Conservation (phyloP, 306 rosid species). For the Vicia sativa region DNA sequence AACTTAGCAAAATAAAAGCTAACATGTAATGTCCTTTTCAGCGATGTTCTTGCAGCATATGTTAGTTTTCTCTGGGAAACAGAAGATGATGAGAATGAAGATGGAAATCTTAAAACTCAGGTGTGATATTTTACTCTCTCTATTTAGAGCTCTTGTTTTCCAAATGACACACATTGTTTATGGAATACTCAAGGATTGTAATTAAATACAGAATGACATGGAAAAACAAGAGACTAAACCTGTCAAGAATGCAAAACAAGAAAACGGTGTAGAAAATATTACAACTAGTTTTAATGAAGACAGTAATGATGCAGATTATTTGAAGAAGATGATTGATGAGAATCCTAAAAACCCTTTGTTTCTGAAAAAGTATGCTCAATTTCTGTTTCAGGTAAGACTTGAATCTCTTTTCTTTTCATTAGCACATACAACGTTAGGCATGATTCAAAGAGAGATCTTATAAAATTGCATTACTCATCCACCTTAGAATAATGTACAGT, state of each 20-base stretch:
- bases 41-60: conserved; percentile 79
- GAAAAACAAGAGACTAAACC: conserved; percentile 32
- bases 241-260: conserved; percentile 37
- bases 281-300: conserved; percentile 33
- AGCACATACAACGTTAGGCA: no score
- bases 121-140: conserved; percentile 33
- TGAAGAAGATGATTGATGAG: conserved; percentile 59
- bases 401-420: background rate
- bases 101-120: conserved; percentile 45
- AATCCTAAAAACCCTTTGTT: conserved; percentile 61
- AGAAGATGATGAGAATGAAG: conserved; percentile 48
- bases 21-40: conserved; percentile 45
- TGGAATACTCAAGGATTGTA: conserved; percentile 34
- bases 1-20: conserved; percentile 33
- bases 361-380: conserved; percentile 72
- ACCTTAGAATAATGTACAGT: conserved; percentile 48
- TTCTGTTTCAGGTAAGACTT: conserved; percentile 68
- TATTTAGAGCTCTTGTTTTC: background rate
- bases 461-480: conserved; percentile 1
- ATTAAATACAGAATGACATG: conserved; percentile 48
- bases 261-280: conserved; percentile 29
- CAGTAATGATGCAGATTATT: conserved; percentile 46
- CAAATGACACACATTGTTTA: conserved; percentile 17
- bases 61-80: conserved; percentile 86
- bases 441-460: conserved; percentile 31